Conservation (phyloP, 2,329 filamentous ascomycete genomes). For the Nemania sp. region DNA sequence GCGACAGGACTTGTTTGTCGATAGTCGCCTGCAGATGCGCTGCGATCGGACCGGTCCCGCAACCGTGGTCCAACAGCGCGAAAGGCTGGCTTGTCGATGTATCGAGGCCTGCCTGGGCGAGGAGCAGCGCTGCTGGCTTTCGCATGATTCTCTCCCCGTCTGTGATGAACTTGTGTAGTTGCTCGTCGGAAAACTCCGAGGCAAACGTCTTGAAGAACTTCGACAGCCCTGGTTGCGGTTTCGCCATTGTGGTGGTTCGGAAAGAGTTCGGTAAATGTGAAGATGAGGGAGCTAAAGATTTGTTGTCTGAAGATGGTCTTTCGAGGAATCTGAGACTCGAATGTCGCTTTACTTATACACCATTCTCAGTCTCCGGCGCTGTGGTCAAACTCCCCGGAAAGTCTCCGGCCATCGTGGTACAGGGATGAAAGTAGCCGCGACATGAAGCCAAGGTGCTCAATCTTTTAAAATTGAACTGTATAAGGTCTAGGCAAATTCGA, state of each 20-base stretch:
- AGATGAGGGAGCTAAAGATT: not conserved
- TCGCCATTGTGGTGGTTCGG: constrained; percentile 23
- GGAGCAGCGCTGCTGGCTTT: constrained; percentile 28
- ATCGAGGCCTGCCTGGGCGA: constrained; percentile 40
- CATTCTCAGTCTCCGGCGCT: not conserved
- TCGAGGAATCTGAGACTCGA: not conserved
- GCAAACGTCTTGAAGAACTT: constrained; percentile 27
- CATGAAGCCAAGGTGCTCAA: not conserved
- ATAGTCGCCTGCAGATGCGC: constrained; percentile 48
- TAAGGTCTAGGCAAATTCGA: too few species aligned
- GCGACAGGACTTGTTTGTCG: constrained; percentile 42
- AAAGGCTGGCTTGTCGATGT: constrained; percentile 37
- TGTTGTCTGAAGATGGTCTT: not conserved
- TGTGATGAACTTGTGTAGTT: constrained; percentile 25
- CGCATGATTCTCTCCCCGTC: constrained; percentile 32
- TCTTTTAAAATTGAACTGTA: not conserved
- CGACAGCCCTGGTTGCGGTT: constrained; percentile 26
- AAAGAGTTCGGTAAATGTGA: not conserved
- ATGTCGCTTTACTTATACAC: not conserved
- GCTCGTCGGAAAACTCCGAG: constrained; percentile 19
- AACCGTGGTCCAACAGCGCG: constrained; percentile 55
- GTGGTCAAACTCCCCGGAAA: constrained; percentile 16
- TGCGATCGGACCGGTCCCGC: constrained; percentile 55
- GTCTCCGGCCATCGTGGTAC: constrained; percentile 15
- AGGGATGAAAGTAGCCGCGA: not conserved